phyloP scores from a whole-genome alignment of 2,329 filamentous ascomycete genomes.

The Penicillium digitatum region DNA sequence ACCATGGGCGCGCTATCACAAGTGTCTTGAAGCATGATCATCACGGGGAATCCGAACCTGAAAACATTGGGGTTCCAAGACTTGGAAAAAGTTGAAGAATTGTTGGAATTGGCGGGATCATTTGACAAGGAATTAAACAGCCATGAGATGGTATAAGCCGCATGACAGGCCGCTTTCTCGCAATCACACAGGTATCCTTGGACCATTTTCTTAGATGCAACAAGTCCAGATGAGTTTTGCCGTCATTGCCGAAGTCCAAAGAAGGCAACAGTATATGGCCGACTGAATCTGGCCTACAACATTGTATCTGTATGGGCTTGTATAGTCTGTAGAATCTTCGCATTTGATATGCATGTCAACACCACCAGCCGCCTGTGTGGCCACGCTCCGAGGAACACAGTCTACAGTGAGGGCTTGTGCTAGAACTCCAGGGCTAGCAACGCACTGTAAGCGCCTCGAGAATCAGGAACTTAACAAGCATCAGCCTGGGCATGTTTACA shows the following conservation, averaged over 20 bases:
- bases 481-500: no score
- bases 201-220: not conserved
- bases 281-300: not conserved
- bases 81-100: slow-evolving; percentile 25
- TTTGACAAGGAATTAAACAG: slow-evolving; percentile 17
- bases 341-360: no score
- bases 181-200: not conserved
- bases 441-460: not conserved
- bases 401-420: not conserved
- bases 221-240: not conserved
- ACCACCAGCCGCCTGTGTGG: no score
- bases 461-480: not conserved
- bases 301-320: not conserved
- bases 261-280: not conserved
- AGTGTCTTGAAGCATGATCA: slow-evolving; percentile 17
- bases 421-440: not conserved
- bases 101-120: slow-evolving; percentile 19
- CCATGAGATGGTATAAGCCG: not conserved
- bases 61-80: slow-evolving; percentile 18
- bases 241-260: not conserved
- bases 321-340: not conserved
- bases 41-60: slow-evolving; percentile 23
- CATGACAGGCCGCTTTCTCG: not conserved
- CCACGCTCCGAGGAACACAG: not conserved
- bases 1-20: slow-evolving; percentile 16